Conservation (phyloP, 1,284 basidiomycete species). For the Dichomitus squalens region DNA sequence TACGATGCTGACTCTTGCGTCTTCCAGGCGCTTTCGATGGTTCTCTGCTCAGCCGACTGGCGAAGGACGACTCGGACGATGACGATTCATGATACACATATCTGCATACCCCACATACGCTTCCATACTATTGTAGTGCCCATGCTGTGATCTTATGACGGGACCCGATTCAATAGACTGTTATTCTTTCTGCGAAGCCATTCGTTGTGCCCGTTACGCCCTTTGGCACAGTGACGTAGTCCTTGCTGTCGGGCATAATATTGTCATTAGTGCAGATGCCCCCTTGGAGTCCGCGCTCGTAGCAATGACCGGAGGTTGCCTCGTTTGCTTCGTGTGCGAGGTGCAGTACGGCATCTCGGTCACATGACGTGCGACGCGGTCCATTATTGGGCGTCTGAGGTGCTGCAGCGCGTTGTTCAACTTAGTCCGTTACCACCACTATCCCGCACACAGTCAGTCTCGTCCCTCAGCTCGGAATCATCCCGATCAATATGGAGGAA, state of each 20-base stretch:
- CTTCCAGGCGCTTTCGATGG: constrained; percentile 27
- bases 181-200: neutral
- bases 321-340: neutral
- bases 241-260: neutral
- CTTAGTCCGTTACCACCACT: constrained; percentile 12
- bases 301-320: neutral
- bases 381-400: constrained; percentile 15
- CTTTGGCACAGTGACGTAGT: neutral
- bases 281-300: neutral
- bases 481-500: constrained; percentile 11
- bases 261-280: neutral
- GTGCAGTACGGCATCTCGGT: constrained; percentile 7
- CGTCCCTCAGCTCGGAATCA: neutral
- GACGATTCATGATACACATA: constrained; percentile 16
- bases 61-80: constrained; percentile 26
- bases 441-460: neutral
- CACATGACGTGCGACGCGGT: constrained; percentile 19
- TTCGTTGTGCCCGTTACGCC: neutral
- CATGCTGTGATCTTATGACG: neutral
- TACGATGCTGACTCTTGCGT: neutral
- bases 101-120: neutral
- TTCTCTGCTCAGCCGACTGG: constrained; percentile 25
- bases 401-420: constrained; percentile 11
- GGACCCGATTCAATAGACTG: neutral
- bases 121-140: neutral